A percentile compares a stretch with the other conserved stretches of the same genome.
phyloP scores from a whole-genome alignment of 176 grass and related monocot genomes.

The Leersia perrieri region DNA sequence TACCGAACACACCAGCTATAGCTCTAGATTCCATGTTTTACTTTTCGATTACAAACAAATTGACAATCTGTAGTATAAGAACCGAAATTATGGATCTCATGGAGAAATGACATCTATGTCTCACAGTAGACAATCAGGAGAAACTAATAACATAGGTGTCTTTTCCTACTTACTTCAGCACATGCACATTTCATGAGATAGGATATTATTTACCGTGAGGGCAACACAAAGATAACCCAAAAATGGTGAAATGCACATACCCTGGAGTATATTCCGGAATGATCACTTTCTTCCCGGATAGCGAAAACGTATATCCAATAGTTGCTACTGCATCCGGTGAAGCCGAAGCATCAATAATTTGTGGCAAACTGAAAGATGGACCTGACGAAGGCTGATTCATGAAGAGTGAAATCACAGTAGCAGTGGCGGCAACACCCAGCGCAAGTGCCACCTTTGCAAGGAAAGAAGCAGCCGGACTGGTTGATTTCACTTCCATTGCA shows the following conservation, averaged over 20 bases:
- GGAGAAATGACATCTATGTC: not conserved
- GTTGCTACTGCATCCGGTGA: conserved; percentile 38
- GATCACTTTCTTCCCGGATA: conserved; percentile 70
- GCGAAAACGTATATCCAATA: conserved; percentile 52
- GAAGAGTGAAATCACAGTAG: conserved; percentile 49
- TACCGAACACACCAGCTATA: not conserved
- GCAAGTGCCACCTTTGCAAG: conserved; percentile 64
- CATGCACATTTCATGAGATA: not conserved
- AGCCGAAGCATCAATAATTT: conserved; percentile 55
- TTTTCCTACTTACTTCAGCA: not conserved
- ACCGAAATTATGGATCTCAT: not conserved
- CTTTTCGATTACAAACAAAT: not conserved
- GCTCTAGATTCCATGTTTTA: not conserved
- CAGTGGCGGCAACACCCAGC: conserved; percentile 54
- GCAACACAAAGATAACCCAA: not conserved
- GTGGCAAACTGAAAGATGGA: conserved; percentile 58
- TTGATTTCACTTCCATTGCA: conserved; percentile 40
- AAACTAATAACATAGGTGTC: not conserved
- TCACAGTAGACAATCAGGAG: not conserved
- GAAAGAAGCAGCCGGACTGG: conserved; percentile 34
- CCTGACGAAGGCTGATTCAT: conserved; percentile 46
- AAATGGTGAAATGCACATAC: conserved; percentile 46
- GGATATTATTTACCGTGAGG: not conserved
- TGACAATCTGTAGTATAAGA: not conserved
- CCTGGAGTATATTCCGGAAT: conserved; percentile 76